Conservation (phyloP, 306 rosid species). For the Aeschynomene evenia region DNA sequence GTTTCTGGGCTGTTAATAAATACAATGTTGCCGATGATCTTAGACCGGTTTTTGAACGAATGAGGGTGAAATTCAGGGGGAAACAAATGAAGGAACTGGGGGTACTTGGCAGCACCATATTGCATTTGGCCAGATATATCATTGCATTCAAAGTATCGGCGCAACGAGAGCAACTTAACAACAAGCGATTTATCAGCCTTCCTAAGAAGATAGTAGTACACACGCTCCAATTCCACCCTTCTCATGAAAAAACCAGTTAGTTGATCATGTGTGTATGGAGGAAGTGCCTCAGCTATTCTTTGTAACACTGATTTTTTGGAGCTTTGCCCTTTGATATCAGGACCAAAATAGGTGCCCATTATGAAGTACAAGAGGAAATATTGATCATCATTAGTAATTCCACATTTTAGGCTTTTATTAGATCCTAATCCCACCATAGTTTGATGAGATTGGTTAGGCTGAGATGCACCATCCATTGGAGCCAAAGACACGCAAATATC, state of each 20-base stretch:
- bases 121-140: constrained; percentile 28
- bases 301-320: constrained; percentile 51
- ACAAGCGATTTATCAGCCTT: constrained; percentile 49
- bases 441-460: not conserved
- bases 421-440: not conserved
- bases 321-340: constrained; percentile 47
- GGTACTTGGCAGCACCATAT: constrained; percentile 40
- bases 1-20: constrained; percentile 46
- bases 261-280: constrained; percentile 54
- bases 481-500: not conserved
- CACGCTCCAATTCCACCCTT: constrained; percentile 42
- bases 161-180: constrained; percentile 35
- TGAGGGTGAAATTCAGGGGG: constrained; percentile 48
- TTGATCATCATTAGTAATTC: constrained; percentile 39
- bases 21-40: constrained; percentile 39
- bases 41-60: constrained; percentile 26
- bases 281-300: constrained; percentile 62
- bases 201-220: constrained; percentile 47
- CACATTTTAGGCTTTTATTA: not conserved
- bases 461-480: constrained; percentile 26
- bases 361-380: constrained; percentile 54
- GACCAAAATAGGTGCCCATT: constrained; percentile 64
- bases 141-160: constrained; percentile 43
- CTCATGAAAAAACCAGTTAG: constrained; percentile 45
- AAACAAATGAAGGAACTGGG: constrained; percentile 58